phyloP scores from a whole-genome alignment of 495 filamentous ascomycete species.

The Podospora anserina region DNA sequence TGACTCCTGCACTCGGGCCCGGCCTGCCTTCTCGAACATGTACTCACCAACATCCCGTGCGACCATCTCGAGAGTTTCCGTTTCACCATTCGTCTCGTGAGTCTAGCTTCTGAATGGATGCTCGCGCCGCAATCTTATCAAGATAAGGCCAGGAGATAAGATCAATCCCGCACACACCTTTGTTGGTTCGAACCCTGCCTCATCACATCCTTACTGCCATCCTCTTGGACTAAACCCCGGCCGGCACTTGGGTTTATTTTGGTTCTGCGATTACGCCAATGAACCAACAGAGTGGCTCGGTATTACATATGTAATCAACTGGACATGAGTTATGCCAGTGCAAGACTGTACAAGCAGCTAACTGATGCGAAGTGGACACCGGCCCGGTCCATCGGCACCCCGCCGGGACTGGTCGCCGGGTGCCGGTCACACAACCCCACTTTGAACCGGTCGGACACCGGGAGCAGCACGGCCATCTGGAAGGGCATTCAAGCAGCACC shows the following conservation, averaged over 20 bases:
- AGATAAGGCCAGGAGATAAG: not conserved
- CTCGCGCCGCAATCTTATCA: slow-evolving; percentile 6
- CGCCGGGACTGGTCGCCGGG: not conserved
- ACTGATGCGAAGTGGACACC: not conserved
- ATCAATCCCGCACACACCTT: not conserved
- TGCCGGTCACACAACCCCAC: too few species aligned
- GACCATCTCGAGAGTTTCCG: not conserved
- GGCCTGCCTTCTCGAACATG: not conserved
- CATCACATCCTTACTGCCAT: not conserved
- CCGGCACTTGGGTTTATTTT: slow-evolving; percentile 6
- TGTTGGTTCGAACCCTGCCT: slow-evolving; percentile 1
- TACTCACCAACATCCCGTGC: not conserved
- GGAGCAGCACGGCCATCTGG: not conserved
- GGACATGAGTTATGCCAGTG: too few species aligned
- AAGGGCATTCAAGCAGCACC: not conserved
- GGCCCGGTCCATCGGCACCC: too few species aligned
- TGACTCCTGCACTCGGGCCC: not conserved
- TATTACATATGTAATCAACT: not conserved
- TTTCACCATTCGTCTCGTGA: not conserved
- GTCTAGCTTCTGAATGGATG: not conserved
- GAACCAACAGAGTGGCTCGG: not conserved
- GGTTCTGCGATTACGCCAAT: not conserved
- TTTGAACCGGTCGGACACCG: not conserved
- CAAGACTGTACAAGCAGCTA: too few species aligned
- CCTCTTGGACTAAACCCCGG: not conserved